Evolutionary conservation across 495 filamentous ascomycete genomes (phyloP), one percentile per base, ranked within the genome.

Genomic region (Penicillium bovifimosum): DNA sequence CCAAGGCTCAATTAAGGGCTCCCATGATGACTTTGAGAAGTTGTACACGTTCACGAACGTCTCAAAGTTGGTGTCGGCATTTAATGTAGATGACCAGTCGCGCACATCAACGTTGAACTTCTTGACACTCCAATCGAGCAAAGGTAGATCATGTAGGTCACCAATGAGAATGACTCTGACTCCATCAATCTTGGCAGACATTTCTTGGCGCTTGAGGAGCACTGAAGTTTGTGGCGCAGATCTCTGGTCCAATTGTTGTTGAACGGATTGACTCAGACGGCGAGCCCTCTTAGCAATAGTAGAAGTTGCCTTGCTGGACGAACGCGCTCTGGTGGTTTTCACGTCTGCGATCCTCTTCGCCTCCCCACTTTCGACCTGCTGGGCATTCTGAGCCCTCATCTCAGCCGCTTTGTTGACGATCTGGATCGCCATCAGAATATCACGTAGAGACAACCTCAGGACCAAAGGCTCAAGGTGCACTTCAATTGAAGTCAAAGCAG

Each of bases 21-120:
- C 93, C 93, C 93, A 98, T 8, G 90, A 88, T 1, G 95, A 97
- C 67, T 98, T 97, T 17, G 93, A 91, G 69, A 98, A 98, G 67
- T 97, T 98, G 76, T 95, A 97, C 45, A 97, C 84, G 65, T 97
- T 98, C 60, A 95, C 77, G 67, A 93, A 96, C 51, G 90, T 91
- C 58, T 97, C 90, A 47, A 97, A 84, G 31, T 76, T 89, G 0
- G 89, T 88, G 62, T 96, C 91, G 2, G 89, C 91, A 59, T 82
- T 90, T 70, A 97, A 76, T 9, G 84, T 86, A 14, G 84, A 85
- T 5, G 91, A 90, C 93, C 93, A 98, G 69, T 98, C 88, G 53
- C 84, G 81, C 11, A 93, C 85, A 49, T 85, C 82, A 9, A 90
- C 80, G 26, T 80, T 86, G 66, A 97, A 97, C 31, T 84, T 83